Evolutionary conservation across 1,284 basidiomycete species (phyloP), one percentile per base, ranked within the genome.

Genomic region (Ustilago loliicola): DNA sequence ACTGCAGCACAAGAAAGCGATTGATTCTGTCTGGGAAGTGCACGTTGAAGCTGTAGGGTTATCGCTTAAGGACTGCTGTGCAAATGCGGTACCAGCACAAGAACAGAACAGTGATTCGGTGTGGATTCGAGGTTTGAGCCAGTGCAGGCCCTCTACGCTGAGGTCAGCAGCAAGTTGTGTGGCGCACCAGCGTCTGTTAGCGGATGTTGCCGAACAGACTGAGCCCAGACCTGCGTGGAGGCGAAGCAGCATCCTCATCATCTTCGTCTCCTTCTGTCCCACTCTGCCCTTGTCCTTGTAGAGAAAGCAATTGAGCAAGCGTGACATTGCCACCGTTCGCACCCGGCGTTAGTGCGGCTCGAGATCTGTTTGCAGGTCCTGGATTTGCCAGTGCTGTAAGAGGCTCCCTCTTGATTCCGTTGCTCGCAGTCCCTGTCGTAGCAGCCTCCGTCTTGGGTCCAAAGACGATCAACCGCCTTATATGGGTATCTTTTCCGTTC

Each of bases 401-500:
- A 3, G 57, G 38, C 2, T 47, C 45, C 2, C 72, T 53, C 42
- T 68, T 68, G 23, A 58, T 9, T 4, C 57, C 32, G 2, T 47
- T 54, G 8, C 34, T 40, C 9, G 40, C 17, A 21, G 30, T 45
- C 10, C 13, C 32, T 21, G 13, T 54, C 27, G 57, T 21, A 19
- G 27, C 36, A 21, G 17, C 23, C 51, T 2, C 50, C 13, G 45
- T 7, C 34, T 65, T 66, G 25, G 95, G 93, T 0, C 95, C 96
- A 70, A 95, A 91, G 25, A 98, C 90, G 60, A 90, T 91, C 48
- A 99, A 87, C 1, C 95, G 94, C 21, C 97, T 91, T 17, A 99
- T 93, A 87, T 99, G 97, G 10, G 97, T 99, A 87, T 99, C 97
- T 86, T 99, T 99, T 3, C 97, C 97, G 80, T 96, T 98, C 90